phyloP scores from a whole-genome alignment of 2,329 filamentous ascomycete genomes.

The Exophiala bonariae region DNA sequence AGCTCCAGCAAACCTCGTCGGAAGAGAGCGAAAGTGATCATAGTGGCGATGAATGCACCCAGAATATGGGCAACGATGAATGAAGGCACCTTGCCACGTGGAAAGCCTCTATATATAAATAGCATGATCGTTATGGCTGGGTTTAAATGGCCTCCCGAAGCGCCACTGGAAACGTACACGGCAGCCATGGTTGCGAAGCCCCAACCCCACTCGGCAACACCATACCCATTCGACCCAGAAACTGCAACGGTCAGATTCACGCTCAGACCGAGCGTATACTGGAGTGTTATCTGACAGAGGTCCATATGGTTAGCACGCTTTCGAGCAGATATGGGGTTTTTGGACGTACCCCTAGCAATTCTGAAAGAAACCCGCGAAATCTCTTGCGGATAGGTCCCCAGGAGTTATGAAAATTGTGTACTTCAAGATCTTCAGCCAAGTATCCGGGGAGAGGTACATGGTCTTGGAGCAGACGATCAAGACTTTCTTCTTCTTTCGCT shows the following conservation, averaged over 20 bases:
- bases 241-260: slow-evolving; percentile 48
- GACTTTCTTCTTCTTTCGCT: slow-evolving; percentile 13
- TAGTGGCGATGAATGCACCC: slow-evolving; percentile 51
- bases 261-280: slow-evolving; percentile 50
- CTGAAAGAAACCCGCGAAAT: slow-evolving; percentile 55
- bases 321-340: not conserved
- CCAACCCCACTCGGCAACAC: slow-evolving; percentile 50
- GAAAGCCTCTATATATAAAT: slow-evolving; percentile 54
- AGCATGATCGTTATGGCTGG: slow-evolving; percentile 46
- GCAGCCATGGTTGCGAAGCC: slow-evolving; percentile 56
- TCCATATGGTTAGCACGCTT: not conserved
- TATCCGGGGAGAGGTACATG: slow-evolving; percentile 47
- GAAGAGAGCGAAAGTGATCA: slow-evolving; percentile 47
- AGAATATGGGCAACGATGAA: slow-evolving; percentile 56
- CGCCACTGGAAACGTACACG: slow-evolving; percentile 50
- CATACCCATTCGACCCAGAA: slow-evolving; percentile 40
- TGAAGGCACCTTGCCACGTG: slow-evolving; percentile 50
- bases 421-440: slow-evolving; percentile 45
- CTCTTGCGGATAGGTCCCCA: slow-evolving; percentile 51
- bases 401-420: slow-evolving; percentile 51
- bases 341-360: slow-evolving; percentile 49
- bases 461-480: slow-evolving; percentile 37
- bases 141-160: slow-evolving; percentile 49
- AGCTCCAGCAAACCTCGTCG: slow-evolving; percentile 36
- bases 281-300: slow-evolving; percentile 24